These are phyloP conservation scores for Rossbeevera mucosa DNA, from an alignment of 768 basidiomycete genomes.

Conservation along the genomic window DNA sequence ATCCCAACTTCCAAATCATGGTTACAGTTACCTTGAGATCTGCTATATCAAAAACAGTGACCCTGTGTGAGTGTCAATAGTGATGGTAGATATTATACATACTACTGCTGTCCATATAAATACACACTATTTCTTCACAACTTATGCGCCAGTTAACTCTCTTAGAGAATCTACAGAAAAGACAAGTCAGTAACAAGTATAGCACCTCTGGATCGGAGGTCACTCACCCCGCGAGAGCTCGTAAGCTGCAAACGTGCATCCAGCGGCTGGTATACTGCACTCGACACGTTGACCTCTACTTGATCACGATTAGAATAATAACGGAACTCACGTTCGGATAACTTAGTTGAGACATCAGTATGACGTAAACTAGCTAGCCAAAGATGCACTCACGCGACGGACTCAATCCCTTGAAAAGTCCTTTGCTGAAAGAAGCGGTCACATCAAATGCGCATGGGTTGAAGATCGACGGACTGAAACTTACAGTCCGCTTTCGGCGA, in stretches of 20 bases:
- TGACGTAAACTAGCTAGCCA: neutral
- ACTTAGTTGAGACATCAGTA: conserved; percentile 34
- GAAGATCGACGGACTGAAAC: conserved; percentile 25
- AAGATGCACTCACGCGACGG: conserved; percentile 56
- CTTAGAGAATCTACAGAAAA: conserved; percentile 17
- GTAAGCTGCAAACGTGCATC: conserved; percentile 84
- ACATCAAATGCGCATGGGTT: neutral
- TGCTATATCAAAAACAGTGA: no score
- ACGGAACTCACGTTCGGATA: conserved; percentile 48
- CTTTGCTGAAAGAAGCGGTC: conserved; percentile 32
- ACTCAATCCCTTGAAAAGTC: conserved; percentile 68
- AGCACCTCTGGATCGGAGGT: neutral
- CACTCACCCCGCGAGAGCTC: conserved; percentile 71
- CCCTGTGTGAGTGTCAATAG: neutral
- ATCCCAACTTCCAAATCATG: neutral
- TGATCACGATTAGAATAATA: neutral
- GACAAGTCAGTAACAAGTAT: neutral
- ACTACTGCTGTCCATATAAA: neutral
- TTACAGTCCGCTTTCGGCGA: conserved; percentile 70
- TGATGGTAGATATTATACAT: neutral
- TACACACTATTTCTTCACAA: neutral
- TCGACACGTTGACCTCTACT: neutral
- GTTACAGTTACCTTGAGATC: neutral
- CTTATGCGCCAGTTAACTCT: conserved; percentile 23
- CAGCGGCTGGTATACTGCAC: conserved; percentile 83